Percentiles rank a stretch among this genome's conserved stretches.
Evolutionary conservation across 2,329 filamentous ascomycete genomes (phyloP).

Genomic region (Rugonectria rugulosa): DNA sequence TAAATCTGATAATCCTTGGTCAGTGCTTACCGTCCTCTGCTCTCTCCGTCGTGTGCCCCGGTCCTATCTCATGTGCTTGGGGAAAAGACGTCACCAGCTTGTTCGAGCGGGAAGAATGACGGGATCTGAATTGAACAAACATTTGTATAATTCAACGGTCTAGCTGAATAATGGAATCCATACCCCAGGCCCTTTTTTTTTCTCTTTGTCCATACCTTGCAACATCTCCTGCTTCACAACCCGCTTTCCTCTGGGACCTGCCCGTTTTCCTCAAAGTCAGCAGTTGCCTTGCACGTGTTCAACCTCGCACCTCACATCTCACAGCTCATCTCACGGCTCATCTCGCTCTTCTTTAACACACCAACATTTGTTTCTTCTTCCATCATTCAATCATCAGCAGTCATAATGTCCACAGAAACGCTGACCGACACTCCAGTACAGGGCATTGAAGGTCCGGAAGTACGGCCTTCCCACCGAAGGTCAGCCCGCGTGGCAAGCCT

Average conservation of each 20-base stretch:
- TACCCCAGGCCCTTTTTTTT: too few relatives aligned
- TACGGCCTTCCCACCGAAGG: conserved; percentile 23
- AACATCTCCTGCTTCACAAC: too few relatives aligned
- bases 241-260: too few relatives aligned
- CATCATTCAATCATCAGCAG: neutral
- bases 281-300: too few relatives aligned
- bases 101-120: conserved; percentile 1
- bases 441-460: conserved; percentile 1
- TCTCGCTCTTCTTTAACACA: neutral
- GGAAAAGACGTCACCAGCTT: neutral
- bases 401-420: conserved; percentile 3
- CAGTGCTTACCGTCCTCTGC: neutral
- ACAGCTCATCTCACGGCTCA: too few relatives aligned
- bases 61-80: neutral
- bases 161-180: too few relatives aligned
- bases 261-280: too few relatives aligned
- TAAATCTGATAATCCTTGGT: neutral
- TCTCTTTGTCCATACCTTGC: too few relatives aligned
- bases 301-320: too few relatives aligned
- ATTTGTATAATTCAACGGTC: too few relatives aligned
- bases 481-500: conserved; percentile 29
- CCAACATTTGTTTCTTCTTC: neutral
- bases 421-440: conserved; percentile 22
- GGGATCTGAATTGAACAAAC: neutral
- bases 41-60: neutral